Base-by-base conservation (phyloP, 495 filamentous ascomycete genomes). In the Hypoxylon perforatum region DNA sequence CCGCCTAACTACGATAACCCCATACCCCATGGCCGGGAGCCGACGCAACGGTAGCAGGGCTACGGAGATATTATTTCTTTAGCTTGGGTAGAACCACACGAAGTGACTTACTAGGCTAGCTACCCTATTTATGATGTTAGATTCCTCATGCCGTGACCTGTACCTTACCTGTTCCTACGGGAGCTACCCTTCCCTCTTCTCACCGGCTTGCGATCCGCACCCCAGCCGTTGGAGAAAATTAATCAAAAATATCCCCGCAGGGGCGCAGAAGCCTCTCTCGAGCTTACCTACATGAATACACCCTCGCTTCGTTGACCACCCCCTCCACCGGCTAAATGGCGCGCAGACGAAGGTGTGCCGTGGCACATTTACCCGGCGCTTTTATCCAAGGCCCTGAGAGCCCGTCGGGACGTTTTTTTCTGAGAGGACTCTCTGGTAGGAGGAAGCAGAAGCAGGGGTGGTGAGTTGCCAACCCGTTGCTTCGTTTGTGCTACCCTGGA, bases 321-420 rank as follows among this genome's bases (percentile, higher is more conserved):
- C 47, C 15, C 11, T 30, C 38, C 44, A 45, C 65, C 65, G 65
- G 65, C 44, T 69, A 69, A 69, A 69, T 59, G 65, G 59, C 58
- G 54, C 47, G 65, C 59, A 63, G 58, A 59, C 59, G 42, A 63
- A 28, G 59, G 48, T 36, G 58, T 68, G 65, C 59, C 65, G 65
- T 51, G 22, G 33, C 36, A 1, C n/a, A 50, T 60, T 69, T 61
- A 60, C 19, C 60, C 65, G 60, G 65, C 36, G 36, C 39, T 9
- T 63, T 69, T 69, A 69, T 33, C 65, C 65, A 69, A 63, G 65
- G 55, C 60, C 60, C 59, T 50, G 55, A 63, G 65, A 63, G 65
- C 55, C 65, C 49, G 60, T 55, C 44, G 60, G 55, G 30, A 63
- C 49, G 45, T 52, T n/a, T n/a, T n/a, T n/a, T n/a, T 28, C 57